Conservation (phyloP, 305 asterid genomes). For the Fraxinus baroniana region DNA sequence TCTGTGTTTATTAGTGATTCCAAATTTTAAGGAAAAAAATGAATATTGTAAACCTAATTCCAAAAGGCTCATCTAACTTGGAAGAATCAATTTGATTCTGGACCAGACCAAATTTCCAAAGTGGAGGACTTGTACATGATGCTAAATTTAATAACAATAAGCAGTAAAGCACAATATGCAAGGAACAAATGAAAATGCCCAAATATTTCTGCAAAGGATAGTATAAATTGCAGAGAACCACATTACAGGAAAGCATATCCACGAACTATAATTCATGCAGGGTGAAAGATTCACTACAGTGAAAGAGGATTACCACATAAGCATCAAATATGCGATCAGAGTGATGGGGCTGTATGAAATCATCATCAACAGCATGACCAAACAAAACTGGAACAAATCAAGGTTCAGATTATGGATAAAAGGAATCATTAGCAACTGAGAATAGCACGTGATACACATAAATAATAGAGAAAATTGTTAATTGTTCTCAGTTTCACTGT, state of each 20-base stretch:
- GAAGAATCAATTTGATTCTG: slow-evolving; percentile 2
- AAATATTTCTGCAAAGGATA: neutral
- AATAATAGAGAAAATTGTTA: neutral
- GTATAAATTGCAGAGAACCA: neutral
- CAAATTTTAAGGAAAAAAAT: too few species aligned
- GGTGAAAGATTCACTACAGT: neutral
- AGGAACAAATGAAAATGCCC: neutral
- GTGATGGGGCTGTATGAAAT: slow-evolving; percentile 92
- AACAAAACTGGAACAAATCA: slow-evolving; percentile 58
- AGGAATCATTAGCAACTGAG: neutral
- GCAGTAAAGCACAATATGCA: neutral
- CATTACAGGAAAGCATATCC: neutral
- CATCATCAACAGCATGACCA: slow-evolving; percentile 88
- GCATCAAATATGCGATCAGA: slow-evolving; percentile 78
- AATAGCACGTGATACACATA: neutral
- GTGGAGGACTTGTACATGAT: neutral
- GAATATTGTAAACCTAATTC: neutral
- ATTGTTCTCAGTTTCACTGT: neutral
- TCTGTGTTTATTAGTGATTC: too few species aligned
- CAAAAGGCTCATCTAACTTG: neutral
- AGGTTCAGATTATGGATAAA: neutral
- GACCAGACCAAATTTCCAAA: neutral
- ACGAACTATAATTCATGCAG: neutral
- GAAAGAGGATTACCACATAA: slow-evolving; percentile 58
- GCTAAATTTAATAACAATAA: neutral